A percentile compares a stretch with the other conserved stretches of the same genome.
These are phyloP conservation scores for Silybum marianum DNA, from an alignment of 129 eudicot genomes.

Conservation along the genomic window DNA sequence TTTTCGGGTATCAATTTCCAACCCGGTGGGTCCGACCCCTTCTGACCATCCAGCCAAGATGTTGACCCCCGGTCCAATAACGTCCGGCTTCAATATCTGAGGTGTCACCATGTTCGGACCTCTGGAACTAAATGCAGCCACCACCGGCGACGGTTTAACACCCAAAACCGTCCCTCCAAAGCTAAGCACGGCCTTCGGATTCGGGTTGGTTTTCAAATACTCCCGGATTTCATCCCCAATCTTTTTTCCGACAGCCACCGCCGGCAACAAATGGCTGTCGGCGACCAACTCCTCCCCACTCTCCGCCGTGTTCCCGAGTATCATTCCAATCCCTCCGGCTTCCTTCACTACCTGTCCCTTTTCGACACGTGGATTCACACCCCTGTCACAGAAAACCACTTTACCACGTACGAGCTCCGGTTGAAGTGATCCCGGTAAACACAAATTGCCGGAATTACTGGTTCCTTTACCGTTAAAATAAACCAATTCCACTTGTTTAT, in stretches of 20 bases:
- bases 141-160: slow-evolving; percentile 92
- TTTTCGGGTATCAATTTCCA: slow-evolving; percentile 66
- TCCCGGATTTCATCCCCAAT: slow-evolving; percentile 56
- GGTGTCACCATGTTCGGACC: slow-evolving; percentile 86
- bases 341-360: slow-evolving; percentile 69
- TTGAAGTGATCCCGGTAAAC: slow-evolving; percentile 71
- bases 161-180: slow-evolving; percentile 84
- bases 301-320: slow-evolving; percentile 79
- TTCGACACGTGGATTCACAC: slow-evolving; percentile 77
- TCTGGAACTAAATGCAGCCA: slow-evolving; percentile 87
- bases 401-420: slow-evolving; percentile 61
- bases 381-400: slow-evolving; percentile 80
- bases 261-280: slow-evolving; percentile 75
- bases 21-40: slow-evolving; percentile 84
- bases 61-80: slow-evolving; percentile 93
- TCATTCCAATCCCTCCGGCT: slow-evolving; percentile 89
- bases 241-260: slow-evolving; percentile 75
- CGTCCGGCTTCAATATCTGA: slow-evolving; percentile 90
- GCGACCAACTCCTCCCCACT: slow-evolving; percentile 93
- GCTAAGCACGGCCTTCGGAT: slow-evolving; percentile 54
- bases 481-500: slow-evolving; percentile 46
- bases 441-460: slow-evolving; percentile 48
- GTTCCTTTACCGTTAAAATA: slow-evolving; percentile 32
- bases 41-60: slow-evolving; percentile 95
- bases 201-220: slow-evolving; percentile 39